Evolutionary conservation across 1,139 yeast genomes (phyloP), one percentile per base, ranked within the genome.

Genomic region (Spathaspora sp.): DNA sequence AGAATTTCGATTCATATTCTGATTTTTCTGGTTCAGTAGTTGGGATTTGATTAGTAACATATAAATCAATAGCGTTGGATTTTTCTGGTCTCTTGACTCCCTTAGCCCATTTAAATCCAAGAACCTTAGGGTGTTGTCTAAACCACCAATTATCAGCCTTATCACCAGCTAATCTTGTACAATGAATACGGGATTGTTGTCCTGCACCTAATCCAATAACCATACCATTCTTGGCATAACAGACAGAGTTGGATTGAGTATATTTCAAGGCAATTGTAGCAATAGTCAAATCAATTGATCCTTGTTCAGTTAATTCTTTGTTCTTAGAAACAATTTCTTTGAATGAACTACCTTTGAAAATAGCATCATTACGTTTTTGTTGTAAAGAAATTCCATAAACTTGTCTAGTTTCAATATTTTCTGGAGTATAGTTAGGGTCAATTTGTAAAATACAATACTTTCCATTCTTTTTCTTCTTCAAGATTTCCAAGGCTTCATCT

Each of bases 71-170:
- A 49, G 97, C 99, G 65, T 93, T 93, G 49, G 97, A 87, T 81
- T 93, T 93, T 68, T 93, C 99, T 56, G 99, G 98, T 76, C 97
- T 89, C 82, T 93, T 93, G 59, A 88, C 89, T 63, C 98, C 98
- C 76, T 89, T 89, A 56, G 96, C 96, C 97, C 98, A 93, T 75
- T 91, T 82, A 81, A 93, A 86, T 20, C 77, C 95, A 49, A 93
- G 75, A 17, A 93, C 99, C 65, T 78, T 82, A 58, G 98, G 98
- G 70, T 93, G 98, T 71, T 93, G 98, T 78, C 99, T 87, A 64
- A 93, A 80, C 99, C 99, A 93, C 98, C 98, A 93, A 80, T 89
- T 90, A 71, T 93, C 97, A 55, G 98, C 97, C 79, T 93, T 93
- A 64, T 93, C 99, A 66, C 99, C 99, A 44, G 99, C 99, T 59